Conservation (phyloP, 1,139 yeast genomes). For the Blastobotrys persicus region DNA sequence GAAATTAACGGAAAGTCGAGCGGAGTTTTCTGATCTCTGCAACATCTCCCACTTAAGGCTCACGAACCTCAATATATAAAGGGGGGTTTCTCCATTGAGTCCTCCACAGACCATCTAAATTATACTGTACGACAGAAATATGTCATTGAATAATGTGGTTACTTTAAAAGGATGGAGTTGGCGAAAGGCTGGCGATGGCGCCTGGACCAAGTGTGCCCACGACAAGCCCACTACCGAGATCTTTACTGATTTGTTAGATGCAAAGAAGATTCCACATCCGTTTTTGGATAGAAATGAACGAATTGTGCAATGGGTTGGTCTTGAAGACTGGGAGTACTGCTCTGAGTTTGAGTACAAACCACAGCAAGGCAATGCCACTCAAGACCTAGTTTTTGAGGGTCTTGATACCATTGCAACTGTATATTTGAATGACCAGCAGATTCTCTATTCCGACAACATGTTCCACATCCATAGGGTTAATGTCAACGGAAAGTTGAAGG, state of each 20-base stretch:
- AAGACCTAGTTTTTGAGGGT: conserved; percentile 43
- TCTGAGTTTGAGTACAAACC: conserved; percentile 22
- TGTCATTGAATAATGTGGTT: conserved; percentile 5
- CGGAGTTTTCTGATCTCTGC: neutral
- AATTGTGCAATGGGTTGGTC: conserved; percentile 49
- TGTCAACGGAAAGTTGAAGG: conserved; percentile 23
- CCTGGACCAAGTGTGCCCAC: conserved; percentile 27
- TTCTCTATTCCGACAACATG: conserved; percentile 43
- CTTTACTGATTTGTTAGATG: conserved; percentile 42
- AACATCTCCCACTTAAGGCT: neutral
- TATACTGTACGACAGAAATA: conserved; percentile 1
- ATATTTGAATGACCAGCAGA: conserved; percentile 37
- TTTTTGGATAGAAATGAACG: conserved; percentile 44
- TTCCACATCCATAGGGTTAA: conserved; percentile 36
- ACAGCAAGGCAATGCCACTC: neutral
- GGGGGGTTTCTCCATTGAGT: neutral
- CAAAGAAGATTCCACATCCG: conserved; percentile 45
- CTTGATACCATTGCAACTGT: conserved; percentile 47
- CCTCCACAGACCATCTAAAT: no score
- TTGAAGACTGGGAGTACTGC: conserved; percentile 34
- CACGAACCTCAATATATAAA: neutral
- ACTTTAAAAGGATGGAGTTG: conserved; percentile 24
- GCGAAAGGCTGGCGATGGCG: conserved; percentile 23
- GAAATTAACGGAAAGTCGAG: neutral
- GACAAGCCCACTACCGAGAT: conserved; percentile 37